Evolutionary conservation across 1,139 yeast species (phyloP).

Genomic region (Diutina rugosa): DNA sequence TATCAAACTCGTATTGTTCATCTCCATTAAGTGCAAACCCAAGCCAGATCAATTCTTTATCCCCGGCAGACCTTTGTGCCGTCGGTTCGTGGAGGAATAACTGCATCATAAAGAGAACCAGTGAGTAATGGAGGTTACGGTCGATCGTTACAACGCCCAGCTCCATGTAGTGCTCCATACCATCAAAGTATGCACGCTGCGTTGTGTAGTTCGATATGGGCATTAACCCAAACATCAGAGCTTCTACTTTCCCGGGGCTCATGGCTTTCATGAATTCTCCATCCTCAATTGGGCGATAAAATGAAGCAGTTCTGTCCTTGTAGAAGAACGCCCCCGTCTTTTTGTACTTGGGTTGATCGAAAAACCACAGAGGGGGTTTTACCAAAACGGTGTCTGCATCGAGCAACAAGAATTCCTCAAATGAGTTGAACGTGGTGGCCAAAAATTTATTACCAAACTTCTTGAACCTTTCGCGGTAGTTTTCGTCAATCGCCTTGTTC

Average conservation of each 20-base stretch:
- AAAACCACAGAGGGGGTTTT: slow-evolving; percentile 21
- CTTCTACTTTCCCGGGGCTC: slow-evolving; percentile 27
- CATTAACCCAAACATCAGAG: slow-evolving; percentile 15
- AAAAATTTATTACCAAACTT: slow-evolving; percentile 36
- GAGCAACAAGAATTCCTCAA: slow-evolving; percentile 33
- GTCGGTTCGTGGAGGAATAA: slow-evolving; percentile 24
- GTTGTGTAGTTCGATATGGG: slow-evolving; percentile 19
- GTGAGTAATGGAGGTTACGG: slow-evolving; percentile 25
- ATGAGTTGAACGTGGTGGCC: slow-evolving; percentile 37
- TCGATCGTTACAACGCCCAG: slow-evolving; percentile 37
- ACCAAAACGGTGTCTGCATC: slow-evolving; percentile 41
- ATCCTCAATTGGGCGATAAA: slow-evolving; percentile 7
- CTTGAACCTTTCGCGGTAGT: slow-evolving; percentile 16
- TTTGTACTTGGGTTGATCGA: slow-evolving; percentile 21
- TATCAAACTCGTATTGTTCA: slow-evolving; percentile 8
- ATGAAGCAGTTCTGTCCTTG: slow-evolving; percentile 32
- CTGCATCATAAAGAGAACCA: slow-evolving; percentile 29
- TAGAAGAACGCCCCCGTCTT: slow-evolving; percentile 32
- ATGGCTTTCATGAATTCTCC: slow-evolving; percentile 14
- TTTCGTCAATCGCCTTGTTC: slow-evolving; percentile 14
- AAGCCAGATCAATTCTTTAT: slow-evolving; percentile 10
- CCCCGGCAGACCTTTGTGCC: slow-evolving; percentile 4
- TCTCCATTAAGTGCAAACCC: slow-evolving; percentile 6
- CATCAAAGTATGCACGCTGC: slow-evolving; percentile 18
- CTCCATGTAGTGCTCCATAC: slow-evolving; percentile 34